Percentiles rank a stretch among this genome's conserved stretches.
Conservation (phyloP, 2,329 filamentous ascomycete genomes). For the Venturia oleaginea region DNA sequence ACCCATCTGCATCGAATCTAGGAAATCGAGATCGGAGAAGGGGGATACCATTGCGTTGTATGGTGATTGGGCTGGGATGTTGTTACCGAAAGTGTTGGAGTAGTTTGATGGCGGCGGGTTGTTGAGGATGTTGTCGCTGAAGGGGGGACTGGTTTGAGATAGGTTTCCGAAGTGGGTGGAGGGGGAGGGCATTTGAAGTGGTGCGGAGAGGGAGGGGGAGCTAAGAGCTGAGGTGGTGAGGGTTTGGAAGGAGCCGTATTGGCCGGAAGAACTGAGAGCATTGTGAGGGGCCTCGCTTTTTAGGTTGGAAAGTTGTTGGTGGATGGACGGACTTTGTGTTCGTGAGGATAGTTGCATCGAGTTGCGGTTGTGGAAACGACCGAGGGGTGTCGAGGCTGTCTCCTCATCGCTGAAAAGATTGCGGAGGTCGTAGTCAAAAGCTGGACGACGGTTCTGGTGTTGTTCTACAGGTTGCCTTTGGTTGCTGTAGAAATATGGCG, state of each 20-base stretch:
- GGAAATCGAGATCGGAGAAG: conserved; percentile 45
- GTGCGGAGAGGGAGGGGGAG: conserved; percentile 18
- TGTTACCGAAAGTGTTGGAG: conserved; percentile 21
- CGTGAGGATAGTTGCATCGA: conserved; percentile 5
- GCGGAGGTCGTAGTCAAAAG: conserved; percentile 44
- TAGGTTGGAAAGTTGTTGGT: conserved; percentile 1
- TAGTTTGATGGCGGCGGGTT: conserved; percentile 6
- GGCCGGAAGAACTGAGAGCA: not conserved
- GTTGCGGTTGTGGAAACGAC: conserved; percentile 23
- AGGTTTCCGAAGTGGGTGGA: conserved; percentile 9
- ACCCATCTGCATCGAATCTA: conserved; percentile 39
- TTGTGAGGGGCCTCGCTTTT: not conserved
- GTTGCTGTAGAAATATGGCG: conserved; percentile 2
- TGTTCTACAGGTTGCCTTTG: not conserved
- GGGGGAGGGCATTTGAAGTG: conserved; percentile 19
- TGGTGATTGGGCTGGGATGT: conserved; percentile 17
- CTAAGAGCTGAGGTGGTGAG: conserved; percentile 16
- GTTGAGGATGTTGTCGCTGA: conserved; percentile 16
- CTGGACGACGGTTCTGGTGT: conserved; percentile 27
- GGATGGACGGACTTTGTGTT: not conserved
- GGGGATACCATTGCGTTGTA: conserved; percentile 24
- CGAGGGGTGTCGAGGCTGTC: conserved; percentile 30
- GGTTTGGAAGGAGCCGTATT: not conserved
- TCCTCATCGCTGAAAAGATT: conserved; percentile 31
- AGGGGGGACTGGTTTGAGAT: conserved; percentile 17